These are phyloP conservation scores for Penicillium argentinense DNA, from an alignment of 495 filamentous ascomycete genomes.

Conservation along the genomic window DNA sequence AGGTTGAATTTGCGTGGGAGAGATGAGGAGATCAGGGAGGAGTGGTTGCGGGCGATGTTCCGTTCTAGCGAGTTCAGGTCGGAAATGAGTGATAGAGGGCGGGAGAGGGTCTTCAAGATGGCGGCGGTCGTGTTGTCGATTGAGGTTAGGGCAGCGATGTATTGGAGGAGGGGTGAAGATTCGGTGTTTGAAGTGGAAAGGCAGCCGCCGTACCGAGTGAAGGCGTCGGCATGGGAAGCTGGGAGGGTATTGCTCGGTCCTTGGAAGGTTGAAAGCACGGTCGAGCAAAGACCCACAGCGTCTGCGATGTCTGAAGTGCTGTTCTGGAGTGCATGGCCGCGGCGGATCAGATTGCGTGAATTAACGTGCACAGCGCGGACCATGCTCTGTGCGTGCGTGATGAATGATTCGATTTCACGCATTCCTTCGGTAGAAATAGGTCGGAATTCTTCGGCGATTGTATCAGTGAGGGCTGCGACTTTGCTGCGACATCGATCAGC, in stretches of 20 bases:
- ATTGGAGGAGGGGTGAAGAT: constrained; percentile 63
- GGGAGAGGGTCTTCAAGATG: constrained; percentile 74
- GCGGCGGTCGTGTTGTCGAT: constrained; percentile 77
- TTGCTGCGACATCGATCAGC: constrained; percentile 84
- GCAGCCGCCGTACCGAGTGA: constrained; percentile 67
- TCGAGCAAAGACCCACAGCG: constrained; percentile 59
- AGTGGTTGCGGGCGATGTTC: constrained; percentile 71
- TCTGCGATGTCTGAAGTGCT: constrained; percentile 63
- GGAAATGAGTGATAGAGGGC: constrained; percentile 75
- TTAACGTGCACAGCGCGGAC: constrained; percentile 80
- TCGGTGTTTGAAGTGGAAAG: constrained; percentile 70
- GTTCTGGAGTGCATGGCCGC: constrained; percentile 36
- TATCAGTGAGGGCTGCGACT: constrained; percentile 76
- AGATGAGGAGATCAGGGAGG: constrained; percentile 57
- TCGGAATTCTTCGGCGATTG: constrained; percentile 80
- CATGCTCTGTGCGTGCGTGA: constrained; percentile 83
- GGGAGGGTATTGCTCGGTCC: constrained; percentile 58
- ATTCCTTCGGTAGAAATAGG: constrained; percentile 72
- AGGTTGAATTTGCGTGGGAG: constrained; percentile 52
- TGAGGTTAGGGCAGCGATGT: constrained; percentile 72
- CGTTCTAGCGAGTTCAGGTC: constrained; percentile 64
- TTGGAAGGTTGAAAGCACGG: constrained; percentile 49
- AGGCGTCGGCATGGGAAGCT: constrained; percentile 62
- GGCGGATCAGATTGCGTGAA: constrained; percentile 73
- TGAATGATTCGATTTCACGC: constrained; percentile 90